A percentile compares a stretch with the other conserved stretches of the same genome.
Conservation (phyloP, 768 basidiomycete species). For the Tulasnella sp. region DNA sequence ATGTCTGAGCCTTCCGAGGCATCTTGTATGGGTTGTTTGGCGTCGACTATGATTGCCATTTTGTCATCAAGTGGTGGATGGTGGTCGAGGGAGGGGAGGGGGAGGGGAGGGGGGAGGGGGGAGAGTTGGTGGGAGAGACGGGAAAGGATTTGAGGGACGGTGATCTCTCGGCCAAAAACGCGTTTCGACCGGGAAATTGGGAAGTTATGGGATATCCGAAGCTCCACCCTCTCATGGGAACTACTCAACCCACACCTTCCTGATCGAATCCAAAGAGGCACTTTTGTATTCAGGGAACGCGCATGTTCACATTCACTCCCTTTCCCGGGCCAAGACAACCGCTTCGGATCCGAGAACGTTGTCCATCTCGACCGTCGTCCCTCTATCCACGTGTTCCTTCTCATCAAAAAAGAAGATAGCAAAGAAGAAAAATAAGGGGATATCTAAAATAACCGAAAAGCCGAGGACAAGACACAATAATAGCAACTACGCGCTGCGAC, state of each 20-base stretch:
- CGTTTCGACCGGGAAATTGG: not conserved
- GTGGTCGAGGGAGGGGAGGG: not conserved
- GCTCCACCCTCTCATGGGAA: not conserved
- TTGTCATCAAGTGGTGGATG: not conserved
- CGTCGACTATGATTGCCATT: not conserved
- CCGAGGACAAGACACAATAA: not conserved
- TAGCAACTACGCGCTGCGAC: too few species aligned
- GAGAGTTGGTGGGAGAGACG: not conserved
- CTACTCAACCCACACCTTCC: not conserved
- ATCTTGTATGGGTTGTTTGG: not conserved
- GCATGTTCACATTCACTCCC: not conserved
- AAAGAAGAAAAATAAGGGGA: not conserved
- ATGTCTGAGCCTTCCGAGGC: not conserved
- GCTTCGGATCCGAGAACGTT: not conserved
- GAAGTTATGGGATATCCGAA: not conserved
- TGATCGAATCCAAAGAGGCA: not conserved
- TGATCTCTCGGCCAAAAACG: not conserved
- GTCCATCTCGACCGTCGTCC: not conserved
- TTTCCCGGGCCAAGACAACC: not conserved
- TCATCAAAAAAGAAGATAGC: not conserved
- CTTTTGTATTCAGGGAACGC: not conserved
- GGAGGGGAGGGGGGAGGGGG: not conserved
- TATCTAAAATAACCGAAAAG: not conserved
- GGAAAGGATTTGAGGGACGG: not conserved
- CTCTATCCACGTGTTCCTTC: not conserved